These are phyloP conservation scores for Rhododendron molle DNA, from an alignment of 148 eudicot species.

Conservation along the genomic window DNA sequence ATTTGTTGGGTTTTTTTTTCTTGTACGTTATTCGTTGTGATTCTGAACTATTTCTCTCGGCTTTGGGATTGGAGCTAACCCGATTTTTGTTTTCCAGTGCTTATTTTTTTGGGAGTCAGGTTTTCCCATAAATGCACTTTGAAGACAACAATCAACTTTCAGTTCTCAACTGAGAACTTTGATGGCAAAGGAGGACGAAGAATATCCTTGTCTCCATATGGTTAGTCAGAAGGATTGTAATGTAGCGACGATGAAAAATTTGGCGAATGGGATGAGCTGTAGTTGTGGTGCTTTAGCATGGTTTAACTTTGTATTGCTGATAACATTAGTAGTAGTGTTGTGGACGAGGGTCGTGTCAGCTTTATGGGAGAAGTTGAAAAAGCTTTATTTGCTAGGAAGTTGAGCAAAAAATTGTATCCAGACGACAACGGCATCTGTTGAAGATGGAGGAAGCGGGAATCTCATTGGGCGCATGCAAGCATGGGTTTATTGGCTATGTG, in stretches of 20 bases:
- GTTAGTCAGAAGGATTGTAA: not conserved
- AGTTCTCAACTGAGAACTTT: too few relatives aligned
- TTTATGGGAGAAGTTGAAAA: not conserved
- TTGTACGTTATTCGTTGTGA: too few relatives aligned
- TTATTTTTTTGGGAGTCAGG: too few relatives aligned
- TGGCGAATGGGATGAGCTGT: not conserved
- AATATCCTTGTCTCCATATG: too few relatives aligned
- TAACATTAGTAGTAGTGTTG: not conserved
- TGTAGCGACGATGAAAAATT: too few relatives aligned
- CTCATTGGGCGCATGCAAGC: not conserved
- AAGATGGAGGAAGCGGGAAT: not conserved
- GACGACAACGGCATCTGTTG: not conserved
- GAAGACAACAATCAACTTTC: too few relatives aligned
- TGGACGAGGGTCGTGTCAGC: not conserved
- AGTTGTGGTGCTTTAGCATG: not conserved
- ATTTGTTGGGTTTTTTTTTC: too few relatives aligned
- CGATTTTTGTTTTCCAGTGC: too few relatives aligned
- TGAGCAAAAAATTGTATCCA: not conserved
- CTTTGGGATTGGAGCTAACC: too few relatives aligned
- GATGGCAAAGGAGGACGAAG: too few relatives aligned
- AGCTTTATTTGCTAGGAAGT: not conserved
- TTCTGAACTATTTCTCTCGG: too few relatives aligned
- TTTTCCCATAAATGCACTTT: too few relatives aligned
- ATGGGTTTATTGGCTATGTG: not conserved
- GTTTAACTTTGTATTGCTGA: not conserved